Evolutionary conservation across 2,329 filamentous ascomycete genomes (phyloP).

Genomic region (Calycina marina): DNA sequence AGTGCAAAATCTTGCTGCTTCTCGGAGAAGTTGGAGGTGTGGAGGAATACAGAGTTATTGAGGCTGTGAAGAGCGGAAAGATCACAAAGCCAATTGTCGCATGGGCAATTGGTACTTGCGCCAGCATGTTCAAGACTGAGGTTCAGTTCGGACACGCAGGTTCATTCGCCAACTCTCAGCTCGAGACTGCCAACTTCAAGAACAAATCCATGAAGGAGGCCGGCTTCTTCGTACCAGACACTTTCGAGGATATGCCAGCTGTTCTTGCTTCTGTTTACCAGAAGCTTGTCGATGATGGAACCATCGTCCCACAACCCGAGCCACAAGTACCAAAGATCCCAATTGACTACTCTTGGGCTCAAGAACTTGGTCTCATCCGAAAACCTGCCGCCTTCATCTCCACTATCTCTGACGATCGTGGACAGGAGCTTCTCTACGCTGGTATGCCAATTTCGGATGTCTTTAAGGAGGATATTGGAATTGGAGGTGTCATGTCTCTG

Average conservation of each 20-base stretch:
- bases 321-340: conserved; percentile 96
- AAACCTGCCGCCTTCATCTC: conserved; percentile 99
- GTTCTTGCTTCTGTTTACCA: conserved; percentile 73
- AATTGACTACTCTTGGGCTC: conserved; percentile 98
- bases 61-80: conserved; percentile 83
- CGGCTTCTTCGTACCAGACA: conserved; percentile 86
- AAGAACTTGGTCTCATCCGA: conserved; percentile 97
- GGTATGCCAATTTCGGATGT: conserved; percentile 99
- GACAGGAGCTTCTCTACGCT: conserved; percentile 95
- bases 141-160: conserved; percentile 98
- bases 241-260: conserved; percentile 86
- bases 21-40: conserved; percentile 98
- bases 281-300: conserved; percentile 70
- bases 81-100: conserved; percentile 99
- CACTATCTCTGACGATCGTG: conserved; percentile 98
- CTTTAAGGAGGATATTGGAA: conserved; percentile 96
- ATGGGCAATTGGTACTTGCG: conserved; percentile 98
- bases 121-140: conserved; percentile 99
- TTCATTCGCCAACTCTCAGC: conserved; percentile 97
- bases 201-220: conserved; percentile 95
- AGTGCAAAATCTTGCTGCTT: conserved; percentile 92
- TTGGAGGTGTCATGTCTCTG: conserved; percentile 98
- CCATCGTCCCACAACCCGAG: conserved; percentile 74
- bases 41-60: conserved; percentile 98
- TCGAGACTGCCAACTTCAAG: conserved; percentile 93